phyloP scores from a whole-genome alignment of 129 eudicot genomes.

The Arctium minus region DNA sequence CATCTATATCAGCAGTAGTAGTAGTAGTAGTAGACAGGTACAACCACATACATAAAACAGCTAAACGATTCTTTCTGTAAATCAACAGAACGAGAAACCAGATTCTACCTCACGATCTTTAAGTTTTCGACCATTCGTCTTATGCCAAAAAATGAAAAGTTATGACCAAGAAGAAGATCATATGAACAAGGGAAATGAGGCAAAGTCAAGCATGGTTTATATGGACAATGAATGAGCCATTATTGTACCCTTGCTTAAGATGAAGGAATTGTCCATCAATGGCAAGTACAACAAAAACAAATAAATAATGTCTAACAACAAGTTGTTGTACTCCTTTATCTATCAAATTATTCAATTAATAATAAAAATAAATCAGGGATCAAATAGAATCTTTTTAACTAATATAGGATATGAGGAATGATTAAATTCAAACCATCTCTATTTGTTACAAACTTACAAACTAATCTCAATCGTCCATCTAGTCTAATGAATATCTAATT shows the following conservation, averaged over 20 bases:
- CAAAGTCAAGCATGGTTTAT: slow-evolving; percentile 7
- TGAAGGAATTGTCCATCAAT: slow-evolving; percentile 2
- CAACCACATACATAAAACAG: neutral
- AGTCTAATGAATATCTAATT: no score
- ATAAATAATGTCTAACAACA: neutral
- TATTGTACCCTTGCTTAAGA: slow-evolving; percentile 8
- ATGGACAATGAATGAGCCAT: slow-evolving; percentile 1
- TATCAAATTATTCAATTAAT: neutral
- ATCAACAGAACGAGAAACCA: neutral
- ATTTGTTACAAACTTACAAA: no score
- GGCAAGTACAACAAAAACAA: slow-evolving; percentile 5
- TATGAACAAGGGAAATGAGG: slow-evolving; percentile 3
- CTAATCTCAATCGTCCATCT: no score
- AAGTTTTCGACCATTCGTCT: neutral
- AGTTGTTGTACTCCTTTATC: neutral
- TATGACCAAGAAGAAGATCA: neutral
- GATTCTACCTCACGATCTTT: neutral
- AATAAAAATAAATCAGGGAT: neutral
- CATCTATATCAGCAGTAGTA: neutral
- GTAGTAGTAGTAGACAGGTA: neutral
- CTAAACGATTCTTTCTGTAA: neutral
- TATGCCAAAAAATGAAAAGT: neutral
- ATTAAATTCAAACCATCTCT: no score
- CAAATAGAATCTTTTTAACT: neutral
- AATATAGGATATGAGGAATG: no score